Conservation (phyloP, 2,329 filamentous ascomycete species). For the Aspergillus eucalypticola region DNA sequence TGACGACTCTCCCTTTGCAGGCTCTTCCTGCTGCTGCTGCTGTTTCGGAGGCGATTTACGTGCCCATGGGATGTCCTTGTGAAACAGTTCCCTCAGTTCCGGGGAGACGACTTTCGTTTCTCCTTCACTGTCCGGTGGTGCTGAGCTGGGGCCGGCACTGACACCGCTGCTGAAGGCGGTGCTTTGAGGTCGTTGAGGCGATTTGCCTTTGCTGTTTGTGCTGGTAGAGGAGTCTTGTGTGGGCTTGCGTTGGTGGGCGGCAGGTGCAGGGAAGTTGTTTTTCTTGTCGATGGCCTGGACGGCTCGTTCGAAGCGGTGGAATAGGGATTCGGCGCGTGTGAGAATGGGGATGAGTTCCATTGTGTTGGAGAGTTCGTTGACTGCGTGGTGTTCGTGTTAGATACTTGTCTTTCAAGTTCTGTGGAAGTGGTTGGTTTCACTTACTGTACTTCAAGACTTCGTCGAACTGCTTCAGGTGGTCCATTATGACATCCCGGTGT, state of each 20-base stretch:
- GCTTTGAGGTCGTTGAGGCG: slow-evolving; percentile 22
- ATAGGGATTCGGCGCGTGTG: slow-evolving; percentile 83
- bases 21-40: background rate
- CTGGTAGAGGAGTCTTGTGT: slow-evolving; percentile 18
- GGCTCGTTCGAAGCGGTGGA: slow-evolving; percentile 80
- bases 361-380: slow-evolving; percentile 90
- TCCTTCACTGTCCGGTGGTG: background rate
- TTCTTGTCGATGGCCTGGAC: slow-evolving; percentile 94
- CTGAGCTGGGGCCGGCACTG: slow-evolving; percentile 11
- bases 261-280: slow-evolving; percentile 69
- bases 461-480: slow-evolving; percentile 89
- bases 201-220: slow-evolving; percentile 35
- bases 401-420: background rate
- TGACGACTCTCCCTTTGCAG: background rate
- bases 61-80: slow-evolving; percentile 57
- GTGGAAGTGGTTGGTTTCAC: slow-evolving; percentile 34
- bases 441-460: slow-evolving; percentile 94
- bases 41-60: slow-evolving; percentile 14
- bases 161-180: slow-evolving; percentile 29
- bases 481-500: slow-evolving; percentile 94
- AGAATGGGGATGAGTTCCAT: slow-evolving; percentile 89
- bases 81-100: slow-evolving; percentile 63
- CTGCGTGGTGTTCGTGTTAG: slow-evolving; percentile 47
- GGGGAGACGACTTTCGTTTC: slow-evolving; percentile 61
- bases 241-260: slow-evolving; percentile 52